Base-by-base conservation (phyloP, 2,329 filamentous ascomycete species). In the Emmonsiellopsis sp. region DNA sequence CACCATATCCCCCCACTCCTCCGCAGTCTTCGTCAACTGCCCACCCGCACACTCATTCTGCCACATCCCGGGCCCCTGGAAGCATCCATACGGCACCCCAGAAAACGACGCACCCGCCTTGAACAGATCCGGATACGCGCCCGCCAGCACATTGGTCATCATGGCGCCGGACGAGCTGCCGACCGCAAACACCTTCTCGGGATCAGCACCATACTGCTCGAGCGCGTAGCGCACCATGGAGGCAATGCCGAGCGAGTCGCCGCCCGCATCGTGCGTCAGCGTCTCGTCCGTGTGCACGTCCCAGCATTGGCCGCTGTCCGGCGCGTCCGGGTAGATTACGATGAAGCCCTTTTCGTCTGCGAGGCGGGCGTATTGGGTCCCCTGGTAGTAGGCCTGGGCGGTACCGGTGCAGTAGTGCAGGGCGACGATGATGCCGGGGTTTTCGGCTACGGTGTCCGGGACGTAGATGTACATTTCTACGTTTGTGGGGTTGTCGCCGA, bases 141-240 rank as follows among this genome's bases (percentile, higher is more conserved):
- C 77, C 1, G 74, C 65, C 42, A 81, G 68, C 15, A 79, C 74
- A 55, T 76, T 74, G 7, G 77, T 79, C 77, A 81, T 80, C 78
- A 80, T 80, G 20, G 72, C 78, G 35, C 78, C 78, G 0, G 76
- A 79, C 35, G 72, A 76, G 35, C 72, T 67, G 11, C 81, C 81
- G 0, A 77, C 80, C 1, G 77, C 77, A 55, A 76, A 83, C 1
- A 83, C 77, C 52, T 72, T 73, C 56, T 62, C 68, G 32, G 73
- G 60, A 60, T 84, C 76, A 30, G 71, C 79, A 1, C 70, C 68
- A 66, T 83, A 82, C 61, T 73, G 73, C 7, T 63, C 57, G n/a
- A 83, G 64, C 3, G 78, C 71, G 59, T 80, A 82, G 40, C 66
- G 70, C 46, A 83, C 79, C 80, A 84, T 83, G 61, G 79, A 81